Percentiles rank a stretch among this genome's conserved stretches.
Conservation (phyloP, 2,329 filamentous ascomycete genomes). For the Alternaria sp. region DNA sequence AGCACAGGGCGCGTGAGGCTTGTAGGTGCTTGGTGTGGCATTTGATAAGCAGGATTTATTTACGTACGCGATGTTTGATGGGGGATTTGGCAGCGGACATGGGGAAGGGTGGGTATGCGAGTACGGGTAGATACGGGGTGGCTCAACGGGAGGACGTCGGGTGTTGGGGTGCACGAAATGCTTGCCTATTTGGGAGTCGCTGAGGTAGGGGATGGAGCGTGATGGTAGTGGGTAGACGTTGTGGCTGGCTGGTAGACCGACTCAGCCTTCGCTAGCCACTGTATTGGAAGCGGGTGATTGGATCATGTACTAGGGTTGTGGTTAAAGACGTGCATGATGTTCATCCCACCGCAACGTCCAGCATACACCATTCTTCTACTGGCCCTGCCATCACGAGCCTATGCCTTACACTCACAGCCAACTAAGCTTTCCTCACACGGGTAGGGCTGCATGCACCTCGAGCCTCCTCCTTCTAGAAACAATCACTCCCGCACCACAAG, state of each 20-base stretch:
- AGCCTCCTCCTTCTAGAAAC: not conserved
- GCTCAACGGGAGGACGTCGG: not conserved
- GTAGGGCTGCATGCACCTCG: constrained; percentile 1
- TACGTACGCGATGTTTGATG: not conserved
- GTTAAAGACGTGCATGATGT: not conserved
- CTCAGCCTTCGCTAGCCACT: not conserved
- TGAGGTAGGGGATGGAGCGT: not conserved
- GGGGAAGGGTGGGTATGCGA: not conserved
- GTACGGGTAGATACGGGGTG: not conserved
- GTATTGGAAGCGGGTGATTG: not conserved
- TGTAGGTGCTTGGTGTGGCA: not conserved
- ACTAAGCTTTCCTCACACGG: not conserved
- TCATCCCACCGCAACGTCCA: not conserved
- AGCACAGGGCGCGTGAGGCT: not conserved
- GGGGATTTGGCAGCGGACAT: not conserved
- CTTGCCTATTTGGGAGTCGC: not conserved
- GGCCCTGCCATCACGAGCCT: not conserved
- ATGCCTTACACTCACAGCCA: not conserved
- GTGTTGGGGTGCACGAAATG: not conserved
- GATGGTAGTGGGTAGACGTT: not conserved
- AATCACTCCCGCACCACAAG: not conserved
- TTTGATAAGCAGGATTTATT: not conserved
- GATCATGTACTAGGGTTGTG: not conserved
- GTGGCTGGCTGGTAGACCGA: not conserved
- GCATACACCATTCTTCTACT: not conserved